phyloP scores from a whole-genome alignment of 352 stramenopile species.

The Pythium scleroteichum region DNA sequence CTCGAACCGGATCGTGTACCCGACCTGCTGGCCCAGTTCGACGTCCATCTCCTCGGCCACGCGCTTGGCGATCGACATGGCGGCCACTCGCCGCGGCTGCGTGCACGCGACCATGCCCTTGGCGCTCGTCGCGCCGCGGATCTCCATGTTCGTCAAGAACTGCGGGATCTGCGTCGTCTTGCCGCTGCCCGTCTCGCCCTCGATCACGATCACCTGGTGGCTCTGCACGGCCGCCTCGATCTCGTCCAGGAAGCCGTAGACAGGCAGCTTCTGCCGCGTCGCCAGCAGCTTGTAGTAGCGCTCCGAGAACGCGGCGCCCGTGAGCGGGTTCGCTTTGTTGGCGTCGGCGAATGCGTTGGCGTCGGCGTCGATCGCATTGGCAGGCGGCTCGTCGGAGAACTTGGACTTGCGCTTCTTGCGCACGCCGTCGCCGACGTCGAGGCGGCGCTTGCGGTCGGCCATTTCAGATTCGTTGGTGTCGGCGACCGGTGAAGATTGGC shows the following conservation, averaged over 20 bases:
- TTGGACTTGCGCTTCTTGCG: conserved; percentile 75
- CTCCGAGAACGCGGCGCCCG: conserved; percentile 80
- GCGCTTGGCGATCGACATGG: conserved; percentile 97
- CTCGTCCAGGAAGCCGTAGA: conserved; percentile 97
- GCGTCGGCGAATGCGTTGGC: background rate
- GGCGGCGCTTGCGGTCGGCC: conserved; percentile 64
- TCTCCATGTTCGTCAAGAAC: conserved; percentile 86
- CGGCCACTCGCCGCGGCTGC: conserved; percentile 97
- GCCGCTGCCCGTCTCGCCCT: conserved; percentile 97
- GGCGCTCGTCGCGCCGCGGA: conserved; percentile 60
- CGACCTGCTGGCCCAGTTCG: conserved; percentile 95
- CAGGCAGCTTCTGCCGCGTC: conserved; percentile 95
- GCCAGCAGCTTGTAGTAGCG: conserved; percentile 93
- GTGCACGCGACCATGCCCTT: conserved; percentile 94
- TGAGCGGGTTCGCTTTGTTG: conserved; percentile 90
- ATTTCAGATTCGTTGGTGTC: conserved; percentile 26
- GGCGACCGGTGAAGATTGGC: conserved; percentile 1
- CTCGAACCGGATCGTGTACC: conserved; percentile 99
- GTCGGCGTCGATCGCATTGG: background rate
- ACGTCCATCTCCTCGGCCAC: conserved; percentile 99
- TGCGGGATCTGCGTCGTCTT: conserved; percentile 98
- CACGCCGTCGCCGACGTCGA: conserved; percentile 58
- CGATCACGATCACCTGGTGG: conserved; percentile 96
- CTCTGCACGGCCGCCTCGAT: conserved; percentile 95
- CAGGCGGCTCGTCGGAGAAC: conserved; percentile 66